Conservation (phyloP, 1,284 basidiomycete species). For the Puccinia brachypodii region DNA sequence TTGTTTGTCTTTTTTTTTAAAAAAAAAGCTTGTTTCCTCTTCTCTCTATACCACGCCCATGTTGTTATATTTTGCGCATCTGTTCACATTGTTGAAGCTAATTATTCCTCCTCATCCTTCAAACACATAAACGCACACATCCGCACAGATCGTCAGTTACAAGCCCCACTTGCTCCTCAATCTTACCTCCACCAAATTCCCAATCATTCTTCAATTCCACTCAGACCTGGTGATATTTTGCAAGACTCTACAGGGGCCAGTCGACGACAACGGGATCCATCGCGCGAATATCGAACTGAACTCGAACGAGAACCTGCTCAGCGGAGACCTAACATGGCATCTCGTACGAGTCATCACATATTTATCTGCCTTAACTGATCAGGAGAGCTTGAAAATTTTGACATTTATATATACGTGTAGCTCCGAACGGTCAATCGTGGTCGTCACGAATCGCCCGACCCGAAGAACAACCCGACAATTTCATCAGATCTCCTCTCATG, state of each 20-base stretch:
- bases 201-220: slow-evolving; percentile 11
- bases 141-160: slow-evolving; percentile 20
- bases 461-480: background rate
- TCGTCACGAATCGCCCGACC: background rate
- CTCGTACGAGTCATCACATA: slow-evolving; percentile 20
- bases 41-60: background rate
- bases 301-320: slow-evolving; percentile 16
- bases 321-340: slow-evolving; percentile 31
- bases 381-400: background rate
- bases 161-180: slow-evolving; percentile 29
- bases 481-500: background rate
- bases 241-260: slow-evolving; percentile 13
- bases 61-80: background rate
- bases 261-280: slow-evolving; percentile 34
- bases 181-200: slow-evolving; percentile 30
- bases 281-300: slow-evolving; percentile 35
- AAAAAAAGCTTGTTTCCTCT: no score
- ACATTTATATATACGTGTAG: background rate
- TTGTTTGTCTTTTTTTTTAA: background rate
- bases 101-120: background rate
- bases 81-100: background rate
- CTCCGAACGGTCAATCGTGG: background rate
- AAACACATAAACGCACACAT: background rate
- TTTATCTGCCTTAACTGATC: background rate
- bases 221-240: slow-evolving; percentile 39